A percentile compares a stretch with the other conserved stretches of the same genome.
These are phyloP conservation scores for Pythium monospermum DNA, from an alignment of 352 stramenopile genomes.

Conservation along the genomic window DNA sequence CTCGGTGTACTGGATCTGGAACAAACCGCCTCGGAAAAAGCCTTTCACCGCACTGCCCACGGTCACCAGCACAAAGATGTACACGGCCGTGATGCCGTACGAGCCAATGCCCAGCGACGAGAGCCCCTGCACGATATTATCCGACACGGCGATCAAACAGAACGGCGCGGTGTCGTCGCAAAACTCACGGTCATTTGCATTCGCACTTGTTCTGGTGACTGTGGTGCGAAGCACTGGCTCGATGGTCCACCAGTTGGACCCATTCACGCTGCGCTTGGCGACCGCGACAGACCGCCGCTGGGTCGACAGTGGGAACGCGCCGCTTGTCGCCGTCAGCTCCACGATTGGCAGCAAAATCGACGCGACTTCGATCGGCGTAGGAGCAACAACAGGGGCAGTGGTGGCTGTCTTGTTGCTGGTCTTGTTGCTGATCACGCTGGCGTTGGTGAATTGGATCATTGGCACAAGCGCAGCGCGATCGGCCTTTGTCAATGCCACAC, in stretches of 20 bases:
- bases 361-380: slow-evolving; percentile 43
- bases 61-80: slow-evolving; percentile 86
- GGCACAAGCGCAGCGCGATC: slow-evolving; percentile 63
- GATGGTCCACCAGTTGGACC: slow-evolving; percentile 67
- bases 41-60: slow-evolving; percentile 80
- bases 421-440: slow-evolving; percentile 14
- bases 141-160: slow-evolving; percentile 78
- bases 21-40: slow-evolving; percentile 77
- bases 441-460: slow-evolving; percentile 58
- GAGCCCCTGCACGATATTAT: slow-evolving; percentile 83
- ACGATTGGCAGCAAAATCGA: slow-evolving; percentile 54
- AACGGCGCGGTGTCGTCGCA: slow-evolving; percentile 51
- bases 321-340: slow-evolving; percentile 66
- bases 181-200: slow-evolving; percentile 29
- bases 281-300: slow-evolving; percentile 48
- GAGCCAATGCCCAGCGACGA: slow-evolving; percentile 74
- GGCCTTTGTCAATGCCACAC: slow-evolving; percentile 34
- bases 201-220: slow-evolving; percentile 5
- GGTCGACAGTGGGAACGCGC: slow-evolving; percentile 50
- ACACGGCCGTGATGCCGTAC: slow-evolving; percentile 82
- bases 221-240: slow-evolving; percentile 28
- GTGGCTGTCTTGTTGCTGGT: too few relatives aligned
- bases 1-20: slow-evolving; percentile 79
- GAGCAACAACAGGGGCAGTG: too few relatives aligned
- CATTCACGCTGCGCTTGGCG: slow-evolving; percentile 48